Evolutionary conservation across 2,329 filamentous ascomycete species (phyloP), one percentile per base, ranked within the genome.

Genomic region (Epichloe uncinata): DNA sequence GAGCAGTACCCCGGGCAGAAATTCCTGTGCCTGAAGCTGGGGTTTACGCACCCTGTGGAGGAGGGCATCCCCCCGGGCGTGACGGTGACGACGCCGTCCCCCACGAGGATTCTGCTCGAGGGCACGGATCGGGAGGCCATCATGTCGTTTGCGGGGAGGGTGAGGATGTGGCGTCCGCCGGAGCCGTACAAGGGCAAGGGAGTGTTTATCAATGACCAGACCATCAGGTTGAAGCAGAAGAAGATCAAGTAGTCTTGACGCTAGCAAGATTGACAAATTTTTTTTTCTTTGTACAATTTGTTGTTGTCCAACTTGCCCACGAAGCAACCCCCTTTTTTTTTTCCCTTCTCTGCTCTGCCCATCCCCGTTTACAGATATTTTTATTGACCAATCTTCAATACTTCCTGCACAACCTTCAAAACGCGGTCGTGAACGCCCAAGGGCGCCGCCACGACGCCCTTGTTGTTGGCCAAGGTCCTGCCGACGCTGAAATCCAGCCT

Each of bases 101-200:
- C 91, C 41, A 98, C 93, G 35, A 81, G 90, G 52, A 87, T 98
- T 57, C 70, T 98, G 59, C 71, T 98, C 38, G 89, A 98, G 71
- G 89, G 93, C 8, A 77, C 84, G 48, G 81, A 97, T 65, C 89
- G 88, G 64, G 84, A 94, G 68, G 77, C 83, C 45, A 81, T 98
- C 55, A 93, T 89, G 77, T 82, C 85, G 52, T 96, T 97, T 67
- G 93, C 93, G 16, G 93, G 93, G 0, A 74, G 83, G 59, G 94
- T 98, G 58, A 77, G 88, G 59, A 78, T 74, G 68, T 97, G 91
- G 91, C 83, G 93, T 64, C 79, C 78, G 56, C 93, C 93, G 33
- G 93, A 98, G 72, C 93, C 93, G 56, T 98, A 98, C 71, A 98
- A 98, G 80, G 93, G 93, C 58, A 97, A 98, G 81, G 93, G 93